Evolutionary conservation across 1,284 basidiomycete species (phyloP).

Genomic region (Pseudozyma flocculosa): DNA sequence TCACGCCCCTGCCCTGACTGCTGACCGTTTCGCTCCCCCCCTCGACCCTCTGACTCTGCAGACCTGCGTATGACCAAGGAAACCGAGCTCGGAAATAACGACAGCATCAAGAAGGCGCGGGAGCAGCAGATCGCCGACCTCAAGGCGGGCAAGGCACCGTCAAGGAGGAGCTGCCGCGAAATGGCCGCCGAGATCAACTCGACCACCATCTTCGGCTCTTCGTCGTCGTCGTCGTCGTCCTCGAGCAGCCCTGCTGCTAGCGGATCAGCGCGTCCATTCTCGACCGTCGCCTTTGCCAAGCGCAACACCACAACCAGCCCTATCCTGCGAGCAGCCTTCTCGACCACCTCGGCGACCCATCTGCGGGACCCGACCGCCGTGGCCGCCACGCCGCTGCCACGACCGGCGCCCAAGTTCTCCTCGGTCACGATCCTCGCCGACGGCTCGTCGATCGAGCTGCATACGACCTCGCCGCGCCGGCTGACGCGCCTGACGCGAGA

Average conservation of each 20-base stretch:
- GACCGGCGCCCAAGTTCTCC: slow-evolving; percentile 48
- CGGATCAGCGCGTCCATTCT: slow-evolving; percentile 16
- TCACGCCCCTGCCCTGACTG: too few species aligned
- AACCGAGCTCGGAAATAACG: slow-evolving; percentile 55
- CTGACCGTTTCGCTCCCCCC: too few species aligned
- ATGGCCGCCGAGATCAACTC: slow-evolving; percentile 15
- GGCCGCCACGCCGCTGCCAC: slow-evolving; percentile 30
- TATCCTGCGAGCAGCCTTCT: slow-evolving; percentile 13
- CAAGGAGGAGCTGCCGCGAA: slow-evolving; percentile 32
- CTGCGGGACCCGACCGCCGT: slow-evolving; percentile 25
- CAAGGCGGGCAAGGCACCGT: slow-evolving; percentile 40
- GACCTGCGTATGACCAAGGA: slow-evolving; percentile 49
- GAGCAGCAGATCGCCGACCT: slow-evolving; percentile 43
- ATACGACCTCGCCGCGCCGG: slow-evolving; percentile 51
- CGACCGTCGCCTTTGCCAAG: slow-evolving; percentile 8
- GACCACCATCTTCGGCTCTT: slow-evolving; percentile 1
- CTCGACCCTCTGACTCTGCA: slow-evolving; percentile 2
- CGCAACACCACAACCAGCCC: slow-evolving; percentile 9
- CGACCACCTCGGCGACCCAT: slow-evolving; percentile 7
- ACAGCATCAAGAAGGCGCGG: slow-evolving; percentile 46
- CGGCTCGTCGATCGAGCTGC: slow-evolving; percentile 53
- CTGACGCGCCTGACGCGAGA: slow-evolving; percentile 47
- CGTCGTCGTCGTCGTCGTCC: slow-evolving; percentile 27
- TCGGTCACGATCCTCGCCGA: slow-evolving; percentile 52
- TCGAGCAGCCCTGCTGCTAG: slow-evolving; percentile 12